These are phyloP conservation scores for Penicillium pulvis DNA, from an alignment of 495 filamentous ascomycete genomes.

Conservation along the genomic window DNA sequence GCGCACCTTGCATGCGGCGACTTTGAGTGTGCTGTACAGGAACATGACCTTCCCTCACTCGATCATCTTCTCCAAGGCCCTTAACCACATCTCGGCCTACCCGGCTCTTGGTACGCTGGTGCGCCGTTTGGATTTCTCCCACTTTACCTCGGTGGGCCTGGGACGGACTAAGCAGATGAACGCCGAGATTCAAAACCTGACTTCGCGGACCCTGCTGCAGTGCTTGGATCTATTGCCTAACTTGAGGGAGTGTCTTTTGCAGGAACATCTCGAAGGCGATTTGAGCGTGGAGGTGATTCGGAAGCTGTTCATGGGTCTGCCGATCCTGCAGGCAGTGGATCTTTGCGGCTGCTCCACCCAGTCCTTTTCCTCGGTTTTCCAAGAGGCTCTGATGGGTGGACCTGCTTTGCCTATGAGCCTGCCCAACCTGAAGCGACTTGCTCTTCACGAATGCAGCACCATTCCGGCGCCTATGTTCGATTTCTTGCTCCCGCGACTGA, in stretches of 20 bases:
- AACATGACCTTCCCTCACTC: conserved; percentile 89
- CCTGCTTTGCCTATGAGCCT: conserved; percentile 49
- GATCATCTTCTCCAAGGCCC: conserved; percentile 82
- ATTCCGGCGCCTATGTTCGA: conserved; percentile 70
- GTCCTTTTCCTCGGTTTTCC: conserved; percentile 65
- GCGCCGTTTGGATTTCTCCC: conserved; percentile 81
- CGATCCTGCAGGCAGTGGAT: conserved; percentile 70
- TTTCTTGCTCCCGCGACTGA: conserved; percentile 67
- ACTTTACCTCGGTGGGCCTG: conserved; percentile 82
- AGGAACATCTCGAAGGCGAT: conserved; percentile 84
- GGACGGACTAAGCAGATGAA: conserved; percentile 82
- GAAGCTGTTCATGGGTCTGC: conserved; percentile 69
- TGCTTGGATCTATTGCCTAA: conserved; percentile 77
- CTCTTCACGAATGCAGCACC: conserved; percentile 80
- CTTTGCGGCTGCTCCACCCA: conserved; percentile 78
- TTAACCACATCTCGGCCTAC: conserved; percentile 67
- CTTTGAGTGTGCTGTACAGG: conserved; percentile 75
- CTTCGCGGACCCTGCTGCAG: conserved; percentile 70
- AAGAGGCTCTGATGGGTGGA: conserved; percentile 45
- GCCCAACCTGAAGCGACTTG: conserved; percentile 65
- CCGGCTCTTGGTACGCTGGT: conserved; percentile 77
- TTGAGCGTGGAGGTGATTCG: conserved; percentile 66
- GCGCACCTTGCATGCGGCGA: conserved; percentile 72
- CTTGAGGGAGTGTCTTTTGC: conserved; percentile 77
- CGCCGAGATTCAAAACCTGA: conserved; percentile 77